Conservation (phyloP, 345 rosid species). For the Reutealis trisperma region DNA sequence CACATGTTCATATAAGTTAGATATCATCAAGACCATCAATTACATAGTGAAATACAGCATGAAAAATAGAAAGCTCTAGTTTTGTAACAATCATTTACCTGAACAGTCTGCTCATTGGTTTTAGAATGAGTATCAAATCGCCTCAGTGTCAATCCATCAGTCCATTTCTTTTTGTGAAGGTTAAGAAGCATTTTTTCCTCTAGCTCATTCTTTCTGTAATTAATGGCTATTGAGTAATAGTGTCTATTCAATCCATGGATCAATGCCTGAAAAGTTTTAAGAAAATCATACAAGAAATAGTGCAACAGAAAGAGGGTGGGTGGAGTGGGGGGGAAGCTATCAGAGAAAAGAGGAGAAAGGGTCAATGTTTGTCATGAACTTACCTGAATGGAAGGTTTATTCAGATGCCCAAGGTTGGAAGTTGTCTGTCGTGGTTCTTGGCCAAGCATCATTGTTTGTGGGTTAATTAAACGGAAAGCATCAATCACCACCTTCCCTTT, state of each 20-base stretch:
- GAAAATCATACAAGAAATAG: constrained; percentile 21
- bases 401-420: constrained; percentile 96
- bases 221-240: constrained; percentile 96
- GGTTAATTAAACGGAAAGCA: constrained; percentile 94
- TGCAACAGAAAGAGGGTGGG: not conserved
- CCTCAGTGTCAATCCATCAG: constrained; percentile 88
- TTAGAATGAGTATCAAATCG: constrained; percentile 88
- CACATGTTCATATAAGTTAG: not conserved
- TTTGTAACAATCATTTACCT: constrained; percentile 44
- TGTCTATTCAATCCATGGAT: constrained; percentile 98
- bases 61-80: not conserved
- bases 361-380: constrained; percentile 21
- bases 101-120: constrained; percentile 51
- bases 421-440: constrained; percentile 99
- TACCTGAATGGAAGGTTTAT: constrained; percentile 97
- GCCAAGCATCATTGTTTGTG: constrained; percentile 99
- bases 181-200: constrained; percentile 98
- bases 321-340: too few species aligned
- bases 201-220: constrained; percentile 94
- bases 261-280: constrained; percentile 64
- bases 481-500: constrained; percentile 99
- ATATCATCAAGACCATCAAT: not conserved
- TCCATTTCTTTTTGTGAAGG: constrained; percentile 99
- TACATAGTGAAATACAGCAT: not conserved
- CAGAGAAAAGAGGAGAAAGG: not conserved